A percentile compares a stretch with the other conserved stretches of the same genome.
Evolutionary conservation across 2,329 filamentous ascomycete genomes (phyloP).

Genomic region (Cladosporium sphaerospermum): DNA sequence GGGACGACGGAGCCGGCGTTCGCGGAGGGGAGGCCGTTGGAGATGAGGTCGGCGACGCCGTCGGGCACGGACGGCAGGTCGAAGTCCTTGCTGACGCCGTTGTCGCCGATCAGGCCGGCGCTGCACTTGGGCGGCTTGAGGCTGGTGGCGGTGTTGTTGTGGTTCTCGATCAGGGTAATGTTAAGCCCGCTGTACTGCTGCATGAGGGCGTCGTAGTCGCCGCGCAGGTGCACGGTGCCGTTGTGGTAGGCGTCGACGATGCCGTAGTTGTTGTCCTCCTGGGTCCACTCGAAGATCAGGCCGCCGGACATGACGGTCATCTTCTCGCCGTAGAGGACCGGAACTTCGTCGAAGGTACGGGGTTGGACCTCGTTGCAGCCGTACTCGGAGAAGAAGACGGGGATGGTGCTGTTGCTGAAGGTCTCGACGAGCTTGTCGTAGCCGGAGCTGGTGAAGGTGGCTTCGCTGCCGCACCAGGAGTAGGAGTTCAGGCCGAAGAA

Average conservation of each 20-base stretch:
- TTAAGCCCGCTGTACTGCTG: constrained; percentile 70
- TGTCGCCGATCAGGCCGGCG: constrained; percentile 57
- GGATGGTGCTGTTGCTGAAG: constrained; percentile 61
- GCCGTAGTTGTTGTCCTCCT: constrained; percentile 59
- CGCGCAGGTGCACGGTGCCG: constrained; percentile 36
- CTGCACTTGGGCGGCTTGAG: constrained; percentile 59
- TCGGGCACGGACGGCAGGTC: constrained; percentile 63
- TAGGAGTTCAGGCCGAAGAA: constrained; percentile 73
- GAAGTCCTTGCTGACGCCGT: constrained; percentile 72
- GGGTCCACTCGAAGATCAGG: constrained; percentile 73
- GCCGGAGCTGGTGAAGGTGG: constrained; percentile 56
- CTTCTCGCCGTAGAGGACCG: constrained; percentile 61
- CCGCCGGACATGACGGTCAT: constrained; percentile 72
- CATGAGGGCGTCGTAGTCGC: constrained; percentile 61
- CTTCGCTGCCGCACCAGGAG: constrained; percentile 65
- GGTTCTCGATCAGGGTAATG: constrained; percentile 58
- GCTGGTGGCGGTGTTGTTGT: constrained; percentile 51
- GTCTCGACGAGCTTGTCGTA: constrained; percentile 59
- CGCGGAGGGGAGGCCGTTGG: constrained; percentile 63
- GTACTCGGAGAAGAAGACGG: constrained; percentile 77
- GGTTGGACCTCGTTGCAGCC: constrained; percentile 70
- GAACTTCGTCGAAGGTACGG: constrained; percentile 70
- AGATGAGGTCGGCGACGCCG: constrained; percentile 65
- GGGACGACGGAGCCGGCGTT: constrained; percentile 52
- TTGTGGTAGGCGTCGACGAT: constrained; percentile 42